Percentiles rank a stretch among this genome's conserved stretches.
phyloP scores from a whole-genome alignment of 805 yeast genomes.

The Pichia nanzhaoensis region DNA sequence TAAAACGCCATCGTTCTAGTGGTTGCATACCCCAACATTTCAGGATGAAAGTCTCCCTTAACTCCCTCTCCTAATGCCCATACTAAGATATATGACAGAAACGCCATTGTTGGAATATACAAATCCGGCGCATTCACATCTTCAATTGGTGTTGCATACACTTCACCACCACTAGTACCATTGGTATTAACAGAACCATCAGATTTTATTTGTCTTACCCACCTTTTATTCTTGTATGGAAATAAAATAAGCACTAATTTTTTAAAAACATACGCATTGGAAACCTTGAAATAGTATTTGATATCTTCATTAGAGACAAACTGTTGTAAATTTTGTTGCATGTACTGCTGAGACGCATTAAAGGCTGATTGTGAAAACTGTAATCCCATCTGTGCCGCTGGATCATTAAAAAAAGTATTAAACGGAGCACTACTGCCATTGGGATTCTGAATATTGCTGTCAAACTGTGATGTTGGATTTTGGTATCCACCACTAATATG shows the following conservation, averaged over 20 bases:
- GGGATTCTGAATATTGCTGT: conserved; percentile 15
- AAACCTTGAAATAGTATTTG: conserved; percentile 85
- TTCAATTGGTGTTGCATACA: conserved; percentile 68
- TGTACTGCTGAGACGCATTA: conserved; percentile 69
- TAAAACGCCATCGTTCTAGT: conserved; percentile 82
- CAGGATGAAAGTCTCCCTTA: conserved; percentile 88
- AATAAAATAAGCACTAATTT: conserved; percentile 70
- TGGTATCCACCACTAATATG: conserved; percentile 7
- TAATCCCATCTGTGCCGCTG: conserved; percentile 76
- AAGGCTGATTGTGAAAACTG: conserved; percentile 85
- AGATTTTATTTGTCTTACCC: conserved; percentile 54
- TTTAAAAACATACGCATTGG: conserved; percentile 74
- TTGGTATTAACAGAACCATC: conserved; percentile 24
- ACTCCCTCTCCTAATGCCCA: conserved; percentile 84
- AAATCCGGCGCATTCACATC: conserved; percentile 95
- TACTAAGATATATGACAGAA: conserved; percentile 76
- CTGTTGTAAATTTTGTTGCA: conserved; percentile 62
- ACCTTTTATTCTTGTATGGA: conserved; percentile 79
- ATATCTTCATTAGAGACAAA: conserved; percentile 49
- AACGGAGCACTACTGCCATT: conserved; percentile 16
- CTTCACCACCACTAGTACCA: conserved; percentile 21
- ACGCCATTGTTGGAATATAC: conserved; percentile 92
- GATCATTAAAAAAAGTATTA: conserved; percentile 58
- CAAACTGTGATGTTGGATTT: conserved; percentile 25
- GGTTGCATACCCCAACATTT: conserved; percentile 78